Conservation (phyloP, 2,329 filamentous ascomycete species). For the Pseudogymnoascus pannorum region DNA sequence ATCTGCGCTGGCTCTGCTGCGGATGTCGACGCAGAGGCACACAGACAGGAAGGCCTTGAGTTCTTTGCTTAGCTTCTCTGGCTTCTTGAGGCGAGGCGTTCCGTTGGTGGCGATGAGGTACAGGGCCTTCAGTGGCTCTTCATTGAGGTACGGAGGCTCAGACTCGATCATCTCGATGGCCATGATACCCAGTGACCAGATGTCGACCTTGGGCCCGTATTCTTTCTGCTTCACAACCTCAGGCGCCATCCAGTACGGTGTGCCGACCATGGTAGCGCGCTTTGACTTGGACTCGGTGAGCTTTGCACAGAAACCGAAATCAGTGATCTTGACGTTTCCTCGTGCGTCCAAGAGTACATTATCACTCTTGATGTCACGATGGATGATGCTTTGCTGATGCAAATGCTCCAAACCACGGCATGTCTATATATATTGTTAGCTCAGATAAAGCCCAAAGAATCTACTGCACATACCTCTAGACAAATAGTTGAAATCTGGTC, state of each 20-base stretch:
- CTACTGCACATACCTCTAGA: conserved; percentile 62
- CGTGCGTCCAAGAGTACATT: conserved; percentile 92
- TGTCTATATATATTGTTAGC: conserved; percentile 51
- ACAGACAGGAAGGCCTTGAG: conserved; percentile 95
- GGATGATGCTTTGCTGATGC: conserved; percentile 93
- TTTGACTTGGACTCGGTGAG: conserved; percentile 95
- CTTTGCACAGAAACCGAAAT: conserved; percentile 99
- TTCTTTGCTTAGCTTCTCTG: conserved; percentile 95
- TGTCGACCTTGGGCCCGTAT: conserved; percentile 96
- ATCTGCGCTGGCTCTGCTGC: conserved; percentile 82
- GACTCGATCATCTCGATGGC: conserved; percentile 99
- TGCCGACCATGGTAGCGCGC: conserved; percentile 98
- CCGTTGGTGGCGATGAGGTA: conserved; percentile 98
- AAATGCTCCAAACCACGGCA: conserved; percentile 92
- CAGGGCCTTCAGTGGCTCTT: conserved; percentile 92
- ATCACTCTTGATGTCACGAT: conserved; percentile 98
- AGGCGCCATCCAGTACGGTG: conserved; percentile 99
- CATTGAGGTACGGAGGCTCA: conserved; percentile 94
- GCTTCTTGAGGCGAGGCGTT: conserved; percentile 93
- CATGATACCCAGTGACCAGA: conserved; percentile 99
- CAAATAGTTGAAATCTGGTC: conserved; percentile 98
- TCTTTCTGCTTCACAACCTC: conserved; percentile 99
- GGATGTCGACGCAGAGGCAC: conserved; percentile 93
- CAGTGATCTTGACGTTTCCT: conserved; percentile 96
- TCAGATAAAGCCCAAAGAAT: background rate